These are phyloP conservation scores for Penicillium macrosclerotiorum DNA, from an alignment of 495 filamentous ascomycete genomes.

Conservation along the genomic window DNA sequence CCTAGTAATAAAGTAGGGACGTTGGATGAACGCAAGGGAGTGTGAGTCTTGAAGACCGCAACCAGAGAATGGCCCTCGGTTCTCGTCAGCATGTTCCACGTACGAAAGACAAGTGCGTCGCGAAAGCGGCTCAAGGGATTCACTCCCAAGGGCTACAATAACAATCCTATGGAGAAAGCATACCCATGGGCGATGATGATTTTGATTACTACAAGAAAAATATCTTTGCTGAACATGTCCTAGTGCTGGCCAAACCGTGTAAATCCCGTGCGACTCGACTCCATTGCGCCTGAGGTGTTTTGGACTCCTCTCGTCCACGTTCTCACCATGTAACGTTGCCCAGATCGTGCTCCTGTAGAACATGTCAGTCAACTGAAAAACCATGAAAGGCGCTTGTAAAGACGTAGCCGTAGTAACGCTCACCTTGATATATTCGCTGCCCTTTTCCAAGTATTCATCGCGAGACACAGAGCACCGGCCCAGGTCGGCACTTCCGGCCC, in stretches of 20 bases:
- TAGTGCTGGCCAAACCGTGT: slow-evolving; percentile 2
- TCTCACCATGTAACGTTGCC: slow-evolving; percentile 61
- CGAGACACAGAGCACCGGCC: slow-evolving; percentile 53
- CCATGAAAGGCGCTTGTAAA: too few relatives aligned
- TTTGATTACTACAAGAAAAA: neutral
- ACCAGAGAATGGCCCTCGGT: neutral
- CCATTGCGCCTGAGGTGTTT: slow-evolving; percentile 24
- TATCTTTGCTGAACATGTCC: slow-evolving; percentile 6
- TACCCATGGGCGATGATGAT: neutral
- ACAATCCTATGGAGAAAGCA: neutral
- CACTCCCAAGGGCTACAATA: too few relatives aligned
- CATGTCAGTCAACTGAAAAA: slow-evolving; percentile 6
- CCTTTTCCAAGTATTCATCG: slow-evolving; percentile 82
- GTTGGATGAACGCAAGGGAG: neutral
- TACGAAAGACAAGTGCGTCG: too few relatives aligned
- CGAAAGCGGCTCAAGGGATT: too few relatives aligned
- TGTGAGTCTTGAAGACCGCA: neutral
- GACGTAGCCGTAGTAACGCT: neutral
- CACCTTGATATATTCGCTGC: slow-evolving; percentile 83
- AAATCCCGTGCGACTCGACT: slow-evolving; percentile 18
- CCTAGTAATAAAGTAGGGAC: neutral
- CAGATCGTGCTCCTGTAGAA: slow-evolving; percentile 70
- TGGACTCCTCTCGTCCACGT: neutral
- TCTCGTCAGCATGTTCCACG: neutral
- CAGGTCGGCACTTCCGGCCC: slow-evolving; percentile 50